phyloP scores from a whole-genome alignment of 768 basidiomycete species.

The Hygrocybe punicea region DNA sequence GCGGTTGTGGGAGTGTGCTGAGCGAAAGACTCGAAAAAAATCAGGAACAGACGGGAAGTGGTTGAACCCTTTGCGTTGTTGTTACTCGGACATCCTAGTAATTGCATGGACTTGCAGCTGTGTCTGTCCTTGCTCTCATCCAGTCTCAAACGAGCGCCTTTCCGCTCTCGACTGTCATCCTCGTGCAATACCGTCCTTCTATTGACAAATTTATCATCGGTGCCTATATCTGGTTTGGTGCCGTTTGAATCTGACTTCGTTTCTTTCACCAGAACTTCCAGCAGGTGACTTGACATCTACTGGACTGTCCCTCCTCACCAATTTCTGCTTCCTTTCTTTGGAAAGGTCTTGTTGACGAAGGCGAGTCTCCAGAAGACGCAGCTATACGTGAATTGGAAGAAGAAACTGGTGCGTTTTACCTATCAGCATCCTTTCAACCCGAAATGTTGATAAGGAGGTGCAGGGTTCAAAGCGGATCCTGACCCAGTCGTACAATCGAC shows the following conservation, averaged over 20 bases:
- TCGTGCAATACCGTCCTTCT: slow-evolving; percentile 92
- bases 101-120: slow-evolving; percentile 46
- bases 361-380: slow-evolving; percentile 74
- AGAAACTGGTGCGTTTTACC: slow-evolving; percentile 54
- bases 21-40: slow-evolving; percentile 72
- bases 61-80: not conserved
- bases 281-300: slow-evolving; percentile 25
- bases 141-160: slow-evolving; percentile 71
- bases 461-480: slow-evolving; percentile 59
- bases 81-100: not conserved
- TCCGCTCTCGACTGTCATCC: slow-evolving; percentile 72
- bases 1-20: slow-evolving; percentile 88
- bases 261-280: slow-evolving; percentile 35
- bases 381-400: slow-evolving; percentile 89
- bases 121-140: slow-evolving; percentile 79
- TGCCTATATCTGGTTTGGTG: slow-evolving; percentile 21
- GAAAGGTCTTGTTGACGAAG: slow-evolving; percentile 77
- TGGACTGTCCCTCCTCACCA: not conserved
- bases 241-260: not conserved
- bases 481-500: slow-evolving; percentile 59
- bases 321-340: not conserved
- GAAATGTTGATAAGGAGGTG: slow-evolving; percentile 88
- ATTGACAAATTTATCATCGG: slow-evolving; percentile 75
- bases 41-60: slow-evolving; percentile 75
- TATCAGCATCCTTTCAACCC: not conserved